A percentile compares a stretch with the other conserved stretches of the same genome.
phyloP scores from a whole-genome alignment of 768 basidiomycete species.

The Serendipita sp. region DNA sequence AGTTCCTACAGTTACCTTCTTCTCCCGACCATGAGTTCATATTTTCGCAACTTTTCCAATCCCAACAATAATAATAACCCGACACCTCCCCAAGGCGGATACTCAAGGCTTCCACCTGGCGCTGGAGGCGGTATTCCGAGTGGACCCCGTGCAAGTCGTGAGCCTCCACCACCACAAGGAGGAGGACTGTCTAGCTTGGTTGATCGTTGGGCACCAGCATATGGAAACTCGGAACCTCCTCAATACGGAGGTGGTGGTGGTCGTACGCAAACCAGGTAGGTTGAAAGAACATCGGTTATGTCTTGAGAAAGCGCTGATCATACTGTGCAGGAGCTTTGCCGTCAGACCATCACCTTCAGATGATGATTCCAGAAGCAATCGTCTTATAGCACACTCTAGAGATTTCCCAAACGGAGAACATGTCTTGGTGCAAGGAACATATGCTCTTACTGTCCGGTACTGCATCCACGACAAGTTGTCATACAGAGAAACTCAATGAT shows the following conservation, averaged over 20 bases:
- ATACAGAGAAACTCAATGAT: not conserved
- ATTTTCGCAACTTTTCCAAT: not conserved
- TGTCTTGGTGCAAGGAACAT: conserved; percentile 57
- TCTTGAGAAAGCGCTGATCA: not conserved
- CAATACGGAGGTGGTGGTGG: not conserved
- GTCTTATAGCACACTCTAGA: conserved; percentile 58
- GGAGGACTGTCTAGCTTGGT: not conserved
- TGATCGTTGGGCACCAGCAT: not conserved
- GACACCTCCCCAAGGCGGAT: not conserved
- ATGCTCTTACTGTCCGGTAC: conserved; percentile 58
- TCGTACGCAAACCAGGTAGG: not conserved
- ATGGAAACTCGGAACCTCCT: not conserved
- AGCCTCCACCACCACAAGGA: not conserved
- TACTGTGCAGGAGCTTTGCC: conserved; percentile 24
- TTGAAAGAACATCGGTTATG: not conserved
- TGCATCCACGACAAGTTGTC: conserved; percentile 13
- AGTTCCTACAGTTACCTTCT: not conserved
- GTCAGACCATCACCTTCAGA: conserved; percentile 50
- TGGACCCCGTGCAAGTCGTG: not conserved
- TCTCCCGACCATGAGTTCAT: conserved; percentile 7
- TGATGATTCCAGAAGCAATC: conserved; percentile 60
- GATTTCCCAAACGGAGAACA: conserved; percentile 65
- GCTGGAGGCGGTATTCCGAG: not conserved
- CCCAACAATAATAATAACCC: not conserved
- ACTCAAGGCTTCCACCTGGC: not conserved